Conservation (phyloP, 2,329 filamentous ascomycete species). For the Microdochium bolleyi region DNA sequence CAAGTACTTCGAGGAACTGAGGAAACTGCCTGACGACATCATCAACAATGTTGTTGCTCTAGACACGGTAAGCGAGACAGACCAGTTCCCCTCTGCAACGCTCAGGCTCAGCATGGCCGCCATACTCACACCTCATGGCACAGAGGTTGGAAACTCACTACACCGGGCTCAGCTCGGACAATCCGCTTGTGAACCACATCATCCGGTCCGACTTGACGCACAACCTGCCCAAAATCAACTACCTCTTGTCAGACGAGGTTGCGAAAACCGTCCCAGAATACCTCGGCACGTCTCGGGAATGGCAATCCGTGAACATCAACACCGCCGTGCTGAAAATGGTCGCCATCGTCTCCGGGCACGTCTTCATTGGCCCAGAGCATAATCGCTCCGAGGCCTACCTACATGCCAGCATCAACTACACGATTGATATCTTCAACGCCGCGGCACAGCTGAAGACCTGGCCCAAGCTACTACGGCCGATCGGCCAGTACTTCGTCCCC, state of each 20-base stretch:
- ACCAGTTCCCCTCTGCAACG: background rate
- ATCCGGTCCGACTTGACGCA: constrained; percentile 4
- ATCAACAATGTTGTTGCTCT: background rate
- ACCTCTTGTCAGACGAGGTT: constrained; percentile 28
- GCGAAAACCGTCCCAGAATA: constrained; percentile 20
- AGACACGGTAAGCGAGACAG: background rate
- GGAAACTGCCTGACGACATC: background rate
- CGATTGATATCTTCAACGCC: constrained; percentile 30
- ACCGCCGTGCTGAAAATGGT: constrained; percentile 34
- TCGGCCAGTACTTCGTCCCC: constrained; percentile 21
- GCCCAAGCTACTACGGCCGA: constrained; percentile 14
- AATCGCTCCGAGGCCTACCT: constrained; percentile 35
- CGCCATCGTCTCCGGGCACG: constrained; percentile 33
- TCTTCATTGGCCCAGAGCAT: constrained; percentile 39
- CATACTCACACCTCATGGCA: background rate
- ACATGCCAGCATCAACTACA: constrained; percentile 37
- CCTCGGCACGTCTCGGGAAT: constrained; percentile 28
- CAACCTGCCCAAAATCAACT: constrained; percentile 21
- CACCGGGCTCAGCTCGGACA: background rate
- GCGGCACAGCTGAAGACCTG: constrained; percentile 14
- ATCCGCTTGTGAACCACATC: background rate
- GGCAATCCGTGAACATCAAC: constrained; percentile 31
- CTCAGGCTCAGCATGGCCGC: background rate
- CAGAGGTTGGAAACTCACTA: background rate
- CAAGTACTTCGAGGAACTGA: background rate